Evolutionary conservation across 2,329 filamentous ascomycete species (phyloP), one percentile per base, ranked within the genome.

Genomic region (Botryotinia globosa): DNA sequence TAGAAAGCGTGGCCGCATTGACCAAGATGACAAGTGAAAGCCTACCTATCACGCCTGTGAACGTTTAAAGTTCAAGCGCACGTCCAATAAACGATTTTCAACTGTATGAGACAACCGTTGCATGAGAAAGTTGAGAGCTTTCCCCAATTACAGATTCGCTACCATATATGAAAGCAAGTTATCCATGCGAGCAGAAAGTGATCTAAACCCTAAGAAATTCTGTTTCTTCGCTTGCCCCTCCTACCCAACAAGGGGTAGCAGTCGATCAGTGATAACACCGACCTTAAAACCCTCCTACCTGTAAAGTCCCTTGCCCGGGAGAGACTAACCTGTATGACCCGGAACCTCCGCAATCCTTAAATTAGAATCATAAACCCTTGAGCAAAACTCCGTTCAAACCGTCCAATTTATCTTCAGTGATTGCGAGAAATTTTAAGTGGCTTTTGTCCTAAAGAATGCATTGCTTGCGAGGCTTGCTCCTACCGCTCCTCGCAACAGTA

Each of bases 41-140:
- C 25, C 22, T 61, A 39, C 22, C 51, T 56, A 56, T 56, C 51
- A 61, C n/a, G 64, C 34, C 64, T 39, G 37, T 67, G 64, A 56
- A 67, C 34, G 64, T 62, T 67, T 54, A 51, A 67, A 54, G 64
- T 67, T 67, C 45, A 54, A 67, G 34, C 45, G 64, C 45, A 67
- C 64, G 64, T 56, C 45, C 64, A 25, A 54, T 67, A 67, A 67
- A 39, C 45, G 34, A 67, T 42, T 37, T 37, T 51, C 48, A 20
- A 56, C 48, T 37, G 22, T 56, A 22, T 67, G 64, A 67, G 45
- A 67, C 64, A 67, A 5, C 37, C 42, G 34, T 54, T 67, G 45
- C 64, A 25, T 39, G 64, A 42, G 61, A 63, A 44, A 63, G 16
- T 63, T 63, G 37, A 67, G 45, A 56, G 29, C 25, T n/a, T 9